These are phyloP conservation scores for Lithospermum erythrorhizon DNA, from an alignment of 257 asterid species.

Conservation along the genomic window DNA sequence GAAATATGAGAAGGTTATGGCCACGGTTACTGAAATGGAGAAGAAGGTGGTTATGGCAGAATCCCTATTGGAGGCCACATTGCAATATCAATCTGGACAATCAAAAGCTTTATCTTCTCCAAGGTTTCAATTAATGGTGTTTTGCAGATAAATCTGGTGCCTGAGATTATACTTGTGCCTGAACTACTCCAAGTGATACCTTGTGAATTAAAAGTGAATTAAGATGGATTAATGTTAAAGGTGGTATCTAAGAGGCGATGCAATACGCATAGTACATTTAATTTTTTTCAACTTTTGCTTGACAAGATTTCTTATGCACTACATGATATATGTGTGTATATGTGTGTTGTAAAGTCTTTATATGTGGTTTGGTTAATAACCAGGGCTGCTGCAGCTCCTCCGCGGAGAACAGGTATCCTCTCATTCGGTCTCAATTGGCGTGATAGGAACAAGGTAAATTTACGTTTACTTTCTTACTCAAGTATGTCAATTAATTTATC, in stretches of 20 bases:
- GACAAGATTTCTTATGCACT: too few relatives aligned
- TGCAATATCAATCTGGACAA: constrained; percentile 82
- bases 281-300: too few relatives aligned
- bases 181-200: not conserved
- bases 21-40: constrained; percentile 52
- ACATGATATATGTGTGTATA: not conserved
- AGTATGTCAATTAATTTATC: too few relatives aligned
- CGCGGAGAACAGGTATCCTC: constrained; percentile 44
- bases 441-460: constrained; percentile 60
- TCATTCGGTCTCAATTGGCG: constrained; percentile 81
- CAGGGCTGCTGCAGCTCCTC: constrained; percentile 20
- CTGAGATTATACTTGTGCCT: constrained; percentile 1
- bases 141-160: too few relatives aligned
- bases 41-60: constrained; percentile 87
- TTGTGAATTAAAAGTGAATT: too few relatives aligned
- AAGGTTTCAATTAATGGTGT: constrained; percentile 21
- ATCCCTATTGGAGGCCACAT: constrained; percentile 76
- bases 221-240: too few relatives aligned
- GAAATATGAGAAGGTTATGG: constrained; percentile 50
- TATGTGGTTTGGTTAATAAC: not conserved
- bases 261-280: too few relatives aligned
- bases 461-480: not conserved
- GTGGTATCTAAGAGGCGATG: too few relatives aligned
- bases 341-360: not conserved
- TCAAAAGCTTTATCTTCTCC: constrained; percentile 67